Percentiles rank a stretch among this genome's conserved stretches.
Conservation (phyloP, 1,139 yeast species). For the Lodderomyces elongisporus region DNA sequence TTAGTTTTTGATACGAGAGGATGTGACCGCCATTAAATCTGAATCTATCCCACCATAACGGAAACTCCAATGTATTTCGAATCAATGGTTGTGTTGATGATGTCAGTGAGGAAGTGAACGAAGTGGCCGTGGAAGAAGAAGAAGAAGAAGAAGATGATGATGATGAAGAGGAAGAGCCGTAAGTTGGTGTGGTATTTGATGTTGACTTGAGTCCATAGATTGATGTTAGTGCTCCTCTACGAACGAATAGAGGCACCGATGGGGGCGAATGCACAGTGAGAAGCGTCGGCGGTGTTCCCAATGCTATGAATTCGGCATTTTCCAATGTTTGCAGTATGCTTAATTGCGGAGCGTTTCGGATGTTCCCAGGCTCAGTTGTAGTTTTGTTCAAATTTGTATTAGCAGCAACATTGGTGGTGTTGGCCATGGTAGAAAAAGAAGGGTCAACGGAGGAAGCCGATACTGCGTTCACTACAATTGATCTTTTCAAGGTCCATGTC, state of each 20-base stretch:
- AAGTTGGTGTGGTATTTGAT: slow-evolving; percentile 12
- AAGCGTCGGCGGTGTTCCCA: slow-evolving; percentile 43
- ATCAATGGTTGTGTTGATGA: slow-evolving; percentile 16
- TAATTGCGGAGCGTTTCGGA: slow-evolving; percentile 17
- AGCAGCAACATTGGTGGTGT: too few species aligned
- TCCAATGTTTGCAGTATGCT: slow-evolving; percentile 16
- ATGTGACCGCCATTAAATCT: slow-evolving; percentile 35
- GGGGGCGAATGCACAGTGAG: slow-evolving; percentile 49
- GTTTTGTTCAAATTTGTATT: slow-evolving; percentile 10
- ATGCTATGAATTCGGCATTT: slow-evolving; percentile 27
- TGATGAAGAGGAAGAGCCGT: too few species aligned
- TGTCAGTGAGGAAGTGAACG: too few species aligned
- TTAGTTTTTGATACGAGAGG: slow-evolving; percentile 40
- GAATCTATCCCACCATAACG: slow-evolving; percentile 35
- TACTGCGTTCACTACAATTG: too few species aligned
- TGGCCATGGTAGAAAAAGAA: too few species aligned
- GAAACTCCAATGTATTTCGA: slow-evolving; percentile 24
- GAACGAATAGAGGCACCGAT: slow-evolving; percentile 48
- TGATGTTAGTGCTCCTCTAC: slow-evolving; percentile 46
- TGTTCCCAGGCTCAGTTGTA: slow-evolving; percentile 16
- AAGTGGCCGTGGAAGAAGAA: background rate
- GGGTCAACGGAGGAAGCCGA: too few species aligned
- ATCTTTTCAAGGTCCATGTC: too few species aligned
- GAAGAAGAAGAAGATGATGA: background rate
- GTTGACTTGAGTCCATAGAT: slow-evolving; percentile 31